Evolutionary conservation across 805 yeast species (phyloP).

Genomic region (Torulaspora gathmanii): DNA sequence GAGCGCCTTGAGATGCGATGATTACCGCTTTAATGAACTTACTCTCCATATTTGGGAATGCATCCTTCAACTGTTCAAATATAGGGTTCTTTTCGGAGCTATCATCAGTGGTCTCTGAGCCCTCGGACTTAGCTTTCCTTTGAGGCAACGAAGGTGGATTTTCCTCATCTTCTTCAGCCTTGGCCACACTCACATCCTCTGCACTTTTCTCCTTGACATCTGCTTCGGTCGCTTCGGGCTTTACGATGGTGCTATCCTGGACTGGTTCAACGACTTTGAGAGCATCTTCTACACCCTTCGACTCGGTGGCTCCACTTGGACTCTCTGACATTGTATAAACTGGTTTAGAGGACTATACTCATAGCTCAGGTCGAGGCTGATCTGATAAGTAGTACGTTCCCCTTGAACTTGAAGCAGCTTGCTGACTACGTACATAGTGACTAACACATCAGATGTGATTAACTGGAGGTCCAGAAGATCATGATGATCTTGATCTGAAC

Average conservation of each 20-base stretch:
- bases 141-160: slow-evolving; percentile 28
- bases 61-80: slow-evolving; percentile 61
- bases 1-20: slow-evolving; percentile 75
- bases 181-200: neutral
- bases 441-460: neutral
- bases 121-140: slow-evolving; percentile 16
- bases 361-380: neutral
- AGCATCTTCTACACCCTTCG: neutral
- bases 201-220: neutral
- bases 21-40: slow-evolving; percentile 69
- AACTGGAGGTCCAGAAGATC: neutral
- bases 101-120: slow-evolving; percentile 6
- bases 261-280: slow-evolving; percentile 11
- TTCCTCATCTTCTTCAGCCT: slow-evolving; percentile 12
- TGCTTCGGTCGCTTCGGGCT: slow-evolving; percentile 3
- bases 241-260: neutral
- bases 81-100: slow-evolving; percentile 25
- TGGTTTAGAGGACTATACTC: too few relatives aligned
- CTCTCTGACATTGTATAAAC: neutral
- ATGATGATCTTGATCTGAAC: neutral
- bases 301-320: neutral
- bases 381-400: neutral
- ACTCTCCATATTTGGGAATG: slow-evolving; percentile 77
- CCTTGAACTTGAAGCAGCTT: neutral
- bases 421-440: neutral